Conservation (phyloP, 305 asterid genomes). For the Ilex paraguariensis region DNA sequence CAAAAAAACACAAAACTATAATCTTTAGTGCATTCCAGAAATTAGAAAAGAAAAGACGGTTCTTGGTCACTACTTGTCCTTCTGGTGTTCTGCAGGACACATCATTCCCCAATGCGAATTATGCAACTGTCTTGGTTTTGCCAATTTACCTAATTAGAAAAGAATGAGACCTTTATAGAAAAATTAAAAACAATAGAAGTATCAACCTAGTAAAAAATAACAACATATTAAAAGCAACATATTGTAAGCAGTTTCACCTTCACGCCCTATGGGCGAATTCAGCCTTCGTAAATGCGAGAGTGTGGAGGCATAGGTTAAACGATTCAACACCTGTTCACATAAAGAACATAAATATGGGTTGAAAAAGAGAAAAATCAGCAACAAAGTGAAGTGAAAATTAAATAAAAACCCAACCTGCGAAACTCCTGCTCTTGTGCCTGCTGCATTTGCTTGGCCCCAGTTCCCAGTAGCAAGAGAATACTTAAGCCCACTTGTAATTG, state of each 20-base stretch:
- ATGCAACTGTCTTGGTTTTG: slow-evolving; percentile 32
- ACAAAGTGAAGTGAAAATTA: neutral
- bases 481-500: slow-evolving; percentile 47
- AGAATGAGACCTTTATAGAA: neutral
- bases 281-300: slow-evolving; percentile 26
- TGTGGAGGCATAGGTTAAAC: slow-evolving; percentile 30
- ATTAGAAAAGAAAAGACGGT: too few species aligned
- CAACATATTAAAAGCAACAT: too few species aligned
- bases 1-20: too few species aligned
- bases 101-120: slow-evolving; percentile 40
- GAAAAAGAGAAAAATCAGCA: neutral
- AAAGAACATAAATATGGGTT: neutral
- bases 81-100: slow-evolving; percentile 40
- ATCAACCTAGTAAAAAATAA: neutral
- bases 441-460: slow-evolving; percentile 73
- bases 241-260: slow-evolving; percentile 11
- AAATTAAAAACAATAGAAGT: neutral
- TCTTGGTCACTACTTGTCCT: slow-evolving; percentile 18
- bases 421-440: slow-evolving; percentile 72
- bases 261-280: slow-evolving; percentile 30
- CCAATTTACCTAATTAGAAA: slow-evolving; percentile 25
- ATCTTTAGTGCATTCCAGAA: too few species aligned
- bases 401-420: slow-evolving; percentile 26
- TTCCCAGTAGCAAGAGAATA: slow-evolving; percentile 61
- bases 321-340: slow-evolving; percentile 21